Base-by-base conservation (phyloP, 129 eudicot species). In the Lactuca sativa region DNA sequence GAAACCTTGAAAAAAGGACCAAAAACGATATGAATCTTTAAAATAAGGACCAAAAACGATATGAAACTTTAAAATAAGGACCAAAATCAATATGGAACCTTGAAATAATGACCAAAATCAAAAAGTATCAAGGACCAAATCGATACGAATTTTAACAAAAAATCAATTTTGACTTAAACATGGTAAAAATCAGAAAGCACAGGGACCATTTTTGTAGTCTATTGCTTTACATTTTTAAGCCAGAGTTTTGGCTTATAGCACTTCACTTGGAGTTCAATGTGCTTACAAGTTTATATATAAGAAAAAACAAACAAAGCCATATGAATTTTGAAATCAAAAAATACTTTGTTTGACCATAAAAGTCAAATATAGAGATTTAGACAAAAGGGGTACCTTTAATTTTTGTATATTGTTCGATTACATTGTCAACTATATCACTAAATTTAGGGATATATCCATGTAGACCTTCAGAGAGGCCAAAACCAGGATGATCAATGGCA, bases 401-500 rank as follows among this genome's bases (percentile, higher is more conserved):
- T 67, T 71, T 89, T 36, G 86, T 67, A 56, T 80, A 92, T 74
- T 89, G 98, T 75, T 92, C 98, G 6, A 81, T 89, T 6, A 85
- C 96, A 73, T 92, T 86, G 71, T 86, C 95, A 70, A 86, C 96
- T 66, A 92, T 30, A 49, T 64, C 95, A 47, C 80, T 92, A 59
- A 89, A 92, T 14, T 62, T 77, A 40, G 95, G 69, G 16, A 86
- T 44, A 70, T 92, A 92, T 52, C 98, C 98, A 44, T 92, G 96
- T 59, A 92, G 77, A 52, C 98, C 98, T 74, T 86, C 96, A 11
- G 98, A 92, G 43, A 92, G 95, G 41, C 98, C 98, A 78, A 92
- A 92, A 70, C 98, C 98, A 8, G 98, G 98, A 80, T 92, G 95
- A 66, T 92, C 98, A 31, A 92, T 83, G 49, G 98, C 98, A 78